Evolutionary conservation across 108 stramenopile species (phyloP), one percentile per base, ranked within the genome.

Genomic region (Craspedostauros australis): DNA sequence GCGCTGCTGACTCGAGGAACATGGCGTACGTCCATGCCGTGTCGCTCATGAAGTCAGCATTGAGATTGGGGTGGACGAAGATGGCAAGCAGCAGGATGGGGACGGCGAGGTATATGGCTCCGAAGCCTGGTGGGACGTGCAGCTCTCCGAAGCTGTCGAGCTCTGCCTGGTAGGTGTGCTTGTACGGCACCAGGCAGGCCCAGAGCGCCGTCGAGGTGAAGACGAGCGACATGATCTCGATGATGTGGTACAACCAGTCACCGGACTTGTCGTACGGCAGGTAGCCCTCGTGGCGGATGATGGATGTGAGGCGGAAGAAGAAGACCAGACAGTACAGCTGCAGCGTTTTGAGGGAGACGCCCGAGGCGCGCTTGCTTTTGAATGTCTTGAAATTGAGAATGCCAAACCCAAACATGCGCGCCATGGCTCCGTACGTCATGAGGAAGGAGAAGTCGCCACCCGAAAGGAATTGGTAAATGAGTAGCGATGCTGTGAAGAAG

Each of bases 261-360:
- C 98, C 98, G 21, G 88, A 90, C 59, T 95, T 92, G 66, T 99
- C 98, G 60, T 95, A 99, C n/a, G 98, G 98, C 19, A 99, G 74
- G 60, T 99, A 97, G 15, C 98, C 98, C 67, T 97, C 94, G 73
- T 97, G 95, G 32, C 94, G 80, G 56, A 97, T 72, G 60, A 99
- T 96, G 47, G 86, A 87, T 15, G 94, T 82, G n/a, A 99, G 72
- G 3, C 98, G 90, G 39, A 86, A 86, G 60, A 91, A 84, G 64
- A 95, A 98, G 14, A 96, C 95, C 6, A 88, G 57, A 34, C 50
- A 64, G 67, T 99, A 99, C 22, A 94, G 62, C 64, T 99, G 88
- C 73, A 97, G 49, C 14, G 95, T 95, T 81, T 99, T 99, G 50
- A 92, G 39, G 5, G 90, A 92, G 7, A 99, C 80, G 6, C 95